Evolutionary conservation across 352 stramenopile genomes (phyloP).

Genomic region (Sclerospora graminicola): DNA sequence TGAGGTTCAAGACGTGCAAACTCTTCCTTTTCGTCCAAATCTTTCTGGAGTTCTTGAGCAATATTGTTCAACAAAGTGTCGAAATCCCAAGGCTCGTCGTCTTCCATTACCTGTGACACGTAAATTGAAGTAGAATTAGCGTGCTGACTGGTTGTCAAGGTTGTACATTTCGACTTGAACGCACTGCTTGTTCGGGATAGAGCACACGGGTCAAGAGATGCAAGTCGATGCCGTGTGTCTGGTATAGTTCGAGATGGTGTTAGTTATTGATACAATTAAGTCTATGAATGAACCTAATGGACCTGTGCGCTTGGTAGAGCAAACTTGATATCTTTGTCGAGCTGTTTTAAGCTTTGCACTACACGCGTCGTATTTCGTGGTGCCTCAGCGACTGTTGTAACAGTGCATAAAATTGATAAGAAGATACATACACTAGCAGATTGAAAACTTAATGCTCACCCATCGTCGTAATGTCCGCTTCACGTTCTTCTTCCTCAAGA

Average conservation of each 20-base stretch:
- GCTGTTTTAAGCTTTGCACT: conserved; percentile 75
- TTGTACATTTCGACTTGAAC: conserved; percentile 1
- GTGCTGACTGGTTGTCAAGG: no score
- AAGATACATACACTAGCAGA: no score
- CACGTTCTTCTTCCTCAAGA: conserved; percentile 71
- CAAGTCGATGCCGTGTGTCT: conserved; percentile 57
- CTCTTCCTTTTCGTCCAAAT: conserved; percentile 70
- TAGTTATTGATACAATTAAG: not conserved
- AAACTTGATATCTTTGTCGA: conserved; percentile 73
- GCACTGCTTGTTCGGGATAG: conserved; percentile 60
- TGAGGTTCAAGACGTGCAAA: conserved; percentile 26
- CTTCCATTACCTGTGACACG: conserved; percentile 34
- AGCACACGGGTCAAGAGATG: conserved; percentile 54
- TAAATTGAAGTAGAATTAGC: not conserved
- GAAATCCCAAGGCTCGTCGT: conserved; percentile 67
- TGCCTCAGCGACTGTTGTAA: conserved; percentile 66
- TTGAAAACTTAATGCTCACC: conserved; percentile 1
- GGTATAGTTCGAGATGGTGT: not conserved
- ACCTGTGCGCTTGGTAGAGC: conserved; percentile 48
- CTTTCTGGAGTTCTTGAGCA: conserved; percentile 69
- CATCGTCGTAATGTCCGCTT: conserved; percentile 62
- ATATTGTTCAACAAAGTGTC: conserved; percentile 71
- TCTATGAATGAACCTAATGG: no score
- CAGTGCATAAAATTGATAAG: not conserved
- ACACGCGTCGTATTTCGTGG: no score